Evolutionary conservation across 1,284 basidiomycete genomes (phyloP).

Genomic region (Irpex lacteus): DNA sequence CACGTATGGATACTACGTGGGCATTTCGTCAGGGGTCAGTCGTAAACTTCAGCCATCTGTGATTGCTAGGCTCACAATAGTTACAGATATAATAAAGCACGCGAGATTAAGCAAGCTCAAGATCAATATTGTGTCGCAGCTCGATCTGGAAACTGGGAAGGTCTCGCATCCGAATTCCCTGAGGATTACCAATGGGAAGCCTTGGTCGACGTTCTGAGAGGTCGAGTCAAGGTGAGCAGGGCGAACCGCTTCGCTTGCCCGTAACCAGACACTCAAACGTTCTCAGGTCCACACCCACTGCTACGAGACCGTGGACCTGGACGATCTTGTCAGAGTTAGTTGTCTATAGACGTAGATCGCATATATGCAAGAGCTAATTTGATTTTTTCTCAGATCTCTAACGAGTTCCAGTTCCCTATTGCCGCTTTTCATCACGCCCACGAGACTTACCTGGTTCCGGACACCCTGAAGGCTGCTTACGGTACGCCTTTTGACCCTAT

Average conservation of each 20-base stretch:
- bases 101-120: slow-evolving; percentile 71
- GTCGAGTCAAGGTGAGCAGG: slow-evolving; percentile 61
- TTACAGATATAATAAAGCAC: slow-evolving; percentile 64
- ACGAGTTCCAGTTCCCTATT: slow-evolving; percentile 80
- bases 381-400: slow-evolving; percentile 45
- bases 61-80: neutral
- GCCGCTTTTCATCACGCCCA: slow-evolving; percentile 87
- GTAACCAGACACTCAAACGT: neutral
- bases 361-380: neutral
- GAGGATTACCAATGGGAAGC: slow-evolving; percentile 83
- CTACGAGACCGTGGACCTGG: slow-evolving; percentile 37
- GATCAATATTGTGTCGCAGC: slow-evolving; percentile 71
- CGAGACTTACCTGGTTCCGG: slow-evolving; percentile 85
- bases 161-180: slow-evolving; percentile 65
- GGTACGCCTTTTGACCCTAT: slow-evolving; percentile 38
- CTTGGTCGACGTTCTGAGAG: slow-evolving; percentile 85
- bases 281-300: slow-evolving; percentile 74
- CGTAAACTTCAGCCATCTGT: neutral
- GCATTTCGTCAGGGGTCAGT: slow-evolving; percentile 43
- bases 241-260: neutral
- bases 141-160: slow-evolving; percentile 54
- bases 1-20: slow-evolving; percentile 66
- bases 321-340: slow-evolving; percentile 59
- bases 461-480: slow-evolving; percentile 72
- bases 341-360: neutral